Base-by-base conservation (phyloP, 306 rosid species). In the Cucurbita pepo region DNA sequence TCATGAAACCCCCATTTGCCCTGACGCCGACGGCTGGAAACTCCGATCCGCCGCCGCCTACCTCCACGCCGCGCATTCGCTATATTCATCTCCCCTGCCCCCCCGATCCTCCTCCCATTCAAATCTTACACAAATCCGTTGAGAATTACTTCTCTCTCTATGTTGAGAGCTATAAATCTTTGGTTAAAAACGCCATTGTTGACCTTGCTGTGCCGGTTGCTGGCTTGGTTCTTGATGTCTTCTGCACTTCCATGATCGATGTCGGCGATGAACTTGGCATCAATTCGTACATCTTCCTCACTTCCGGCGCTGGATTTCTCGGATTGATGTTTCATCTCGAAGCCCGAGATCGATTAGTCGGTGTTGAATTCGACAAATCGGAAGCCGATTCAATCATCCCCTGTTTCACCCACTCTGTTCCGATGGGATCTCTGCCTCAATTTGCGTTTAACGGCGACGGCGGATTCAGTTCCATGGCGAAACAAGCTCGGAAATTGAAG, bases 81-180 rank as follows among this genome's bases (percentile, higher is more conserved):
- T 57, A 82, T 75, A 19, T 85, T 40, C 74, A 71, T 72, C 88
- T 90, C 56, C 81, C 94, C 13, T 14, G 3, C 19, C 47, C 56
- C 8, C 5, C 55, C 2, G 25, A 69, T 30, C 73, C 73, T 50
- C 73, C 73, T 69, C 36, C 73, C 6, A 22, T 7, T 14, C 21
- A 69, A 50, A 52, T 50, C 19, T 30, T 69, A 47, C 4, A 21
- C 58, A 8, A 50, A 8, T 30, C 73, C 73, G 4, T 50, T 16
- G 73, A 69, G 25, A 16, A 50, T 3, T 69, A 22, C 40, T 16
- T 8, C 73, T 69, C 73, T 50, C 56, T 47, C 40, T 69, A 34
- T 3, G 50, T 73, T 3, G 69, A 47, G 56, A 56, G 65, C 53
- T 34, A 57, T 21, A 44, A 15, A 11, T 9, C 77, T 6, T 41